Conservation (phyloP, 768 basidiomycete genomes). For the Gloeopeniophorella convolvens region DNA sequence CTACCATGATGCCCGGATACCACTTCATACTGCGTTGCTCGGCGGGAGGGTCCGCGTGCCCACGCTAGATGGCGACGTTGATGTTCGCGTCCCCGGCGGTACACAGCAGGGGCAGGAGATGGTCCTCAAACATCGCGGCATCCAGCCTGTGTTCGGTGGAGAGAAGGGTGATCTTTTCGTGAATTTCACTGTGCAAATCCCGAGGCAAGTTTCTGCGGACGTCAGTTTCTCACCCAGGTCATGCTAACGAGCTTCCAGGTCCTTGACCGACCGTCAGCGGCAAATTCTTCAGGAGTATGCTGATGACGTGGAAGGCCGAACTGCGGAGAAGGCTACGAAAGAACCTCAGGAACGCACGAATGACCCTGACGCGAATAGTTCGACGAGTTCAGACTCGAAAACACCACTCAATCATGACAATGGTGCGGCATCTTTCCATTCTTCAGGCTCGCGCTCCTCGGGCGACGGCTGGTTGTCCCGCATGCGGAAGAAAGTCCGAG, state of each 20-base stretch:
- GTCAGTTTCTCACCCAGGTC: constrained; percentile 1
- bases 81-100: constrained; percentile 85
- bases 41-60: constrained; percentile 90
- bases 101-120: constrained; percentile 98
- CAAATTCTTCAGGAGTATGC: constrained; percentile 86
- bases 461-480: constrained; percentile 64
- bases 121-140: constrained; percentile 84
- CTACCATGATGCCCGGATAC: constrained; percentile 84
- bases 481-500: constrained; percentile 59
- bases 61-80: constrained; percentile 92
- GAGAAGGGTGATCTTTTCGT: constrained; percentile 84
- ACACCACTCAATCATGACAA: constrained; percentile 39
- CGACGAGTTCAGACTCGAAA: background rate
- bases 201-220: constrained; percentile 57
- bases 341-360: constrained; percentile 21
- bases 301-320: constrained; percentile 82
- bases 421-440: constrained; percentile 71
- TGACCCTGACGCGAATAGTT: constrained; percentile 21
- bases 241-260: constrained; percentile 39
- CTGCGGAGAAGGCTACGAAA: constrained; percentile 23
- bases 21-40: constrained; percentile 86
- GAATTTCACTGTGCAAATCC: constrained; percentile 79
- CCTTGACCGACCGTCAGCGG: constrained; percentile 76
- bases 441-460: constrained; percentile 42
- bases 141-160: constrained; percentile 51